These are phyloP conservation scores for Fusarium guadeloupense DNA, from an alignment of 2,329 filamentous ascomycete genomes.

Conservation along the genomic window DNA sequence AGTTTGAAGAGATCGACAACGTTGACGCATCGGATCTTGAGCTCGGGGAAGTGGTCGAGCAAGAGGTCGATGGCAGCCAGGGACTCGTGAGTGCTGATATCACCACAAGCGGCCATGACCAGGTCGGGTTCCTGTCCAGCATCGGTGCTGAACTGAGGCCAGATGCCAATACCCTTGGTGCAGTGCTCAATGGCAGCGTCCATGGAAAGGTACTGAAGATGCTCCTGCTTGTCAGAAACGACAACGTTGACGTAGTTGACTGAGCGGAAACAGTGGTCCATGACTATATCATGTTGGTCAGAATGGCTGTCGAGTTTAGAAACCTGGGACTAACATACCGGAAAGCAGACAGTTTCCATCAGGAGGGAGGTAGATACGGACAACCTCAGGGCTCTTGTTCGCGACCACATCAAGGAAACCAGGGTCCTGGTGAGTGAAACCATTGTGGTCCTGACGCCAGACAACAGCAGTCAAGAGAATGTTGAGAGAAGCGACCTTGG, in stretches of 20 bases:
- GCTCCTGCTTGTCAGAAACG: slow-evolving; percentile 82
- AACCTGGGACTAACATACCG: slow-evolving; percentile 36
- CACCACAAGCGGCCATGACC: slow-evolving; percentile 80
- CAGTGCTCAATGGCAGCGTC: slow-evolving; percentile 78
- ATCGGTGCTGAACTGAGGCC: slow-evolving; percentile 80
- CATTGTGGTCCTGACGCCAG: slow-evolving; percentile 86
- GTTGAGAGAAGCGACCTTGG: slow-evolving; percentile 78
- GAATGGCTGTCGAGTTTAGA: background rate
- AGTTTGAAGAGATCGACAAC: slow-evolving; percentile 84
- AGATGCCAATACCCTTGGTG: slow-evolving; percentile 81
- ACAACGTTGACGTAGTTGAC: slow-evolving; percentile 84
- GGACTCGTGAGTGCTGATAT: slow-evolving; percentile 77
- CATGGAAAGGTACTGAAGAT: slow-evolving; percentile 79
- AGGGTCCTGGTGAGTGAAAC: slow-evolving; percentile 83
- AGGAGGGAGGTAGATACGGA: slow-evolving; percentile 82
- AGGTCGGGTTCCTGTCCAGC: slow-evolving; percentile 74
- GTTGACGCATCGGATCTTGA: slow-evolving; percentile 83
- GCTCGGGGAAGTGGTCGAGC: slow-evolving; percentile 73
- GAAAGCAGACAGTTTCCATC: slow-evolving; percentile 82
- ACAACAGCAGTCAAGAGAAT: slow-evolving; percentile 82
- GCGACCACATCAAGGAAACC: slow-evolving; percentile 82
- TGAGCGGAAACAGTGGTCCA: slow-evolving; percentile 78
- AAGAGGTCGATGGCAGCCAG: slow-evolving; percentile 79
- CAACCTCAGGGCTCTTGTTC: slow-evolving; percentile 82
- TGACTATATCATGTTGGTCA: slow-evolving; percentile 54